Evolutionary conservation across 768 basidiomycete genomes (phyloP), one percentile per base, ranked within the genome.

Genomic region (Calvatia gigantea): DNA sequence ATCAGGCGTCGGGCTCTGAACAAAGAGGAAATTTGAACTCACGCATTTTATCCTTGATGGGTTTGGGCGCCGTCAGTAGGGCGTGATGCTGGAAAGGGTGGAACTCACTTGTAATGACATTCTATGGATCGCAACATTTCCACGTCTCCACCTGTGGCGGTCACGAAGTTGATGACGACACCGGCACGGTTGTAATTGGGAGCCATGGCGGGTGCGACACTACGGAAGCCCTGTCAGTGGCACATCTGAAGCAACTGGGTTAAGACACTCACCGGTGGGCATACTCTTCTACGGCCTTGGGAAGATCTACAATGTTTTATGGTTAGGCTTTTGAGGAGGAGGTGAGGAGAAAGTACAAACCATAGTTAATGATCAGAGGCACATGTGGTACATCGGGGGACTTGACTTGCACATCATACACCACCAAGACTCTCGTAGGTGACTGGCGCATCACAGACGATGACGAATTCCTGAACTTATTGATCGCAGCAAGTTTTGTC

Each of bases 121-220:
- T 98, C 96, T 79, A 98, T 98, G 62, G 91, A 91, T 66, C 96
- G 84, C 59, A 98, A 76, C 94, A 98, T 97, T 75, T 98, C 96
- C 53, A 98, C 95, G 69, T 98, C 96, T 38, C 94, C 95, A 28
- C 95, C 94, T 12, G 94, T 94, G 52, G 95, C 96, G 54, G 95
- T 97, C 59, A 98, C 95, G 64, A 98, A 94, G 70, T 96, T 98
- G 66, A 99, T 82, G 58, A 97, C 82, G 51, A 98, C 90, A 27
- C 96, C 97, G 53, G 93, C 89, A 50, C 93, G 86, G 37, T 86
- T 81, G 67, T 92, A 89, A 69, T 77, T 87, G 45, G 90, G 83
- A n/a, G 91, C 87, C 63, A 92, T 86, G 51, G 94, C 93, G 52
- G 91, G 87, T 17, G 91, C 83, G 62, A 94, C 91, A 51, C 91